These are phyloP conservation scores for Brassica cretica DNA, from an alignment of 345 rosid species.

Conservation along the genomic window DNA sequence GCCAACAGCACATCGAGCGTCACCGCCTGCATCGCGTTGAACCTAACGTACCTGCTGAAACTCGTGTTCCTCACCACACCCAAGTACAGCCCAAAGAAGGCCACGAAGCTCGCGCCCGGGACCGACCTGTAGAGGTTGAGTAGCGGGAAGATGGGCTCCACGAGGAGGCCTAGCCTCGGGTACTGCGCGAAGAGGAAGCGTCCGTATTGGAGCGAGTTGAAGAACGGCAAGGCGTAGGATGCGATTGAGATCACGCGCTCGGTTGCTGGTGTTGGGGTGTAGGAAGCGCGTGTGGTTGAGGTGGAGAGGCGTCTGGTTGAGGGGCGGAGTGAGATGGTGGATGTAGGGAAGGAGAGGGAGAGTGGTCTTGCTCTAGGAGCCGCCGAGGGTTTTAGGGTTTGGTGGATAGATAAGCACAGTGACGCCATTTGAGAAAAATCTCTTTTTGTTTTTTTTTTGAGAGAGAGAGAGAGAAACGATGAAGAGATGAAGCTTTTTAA, in stretches of 20 bases:
- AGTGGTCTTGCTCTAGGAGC: slow-evolving; percentile 23
- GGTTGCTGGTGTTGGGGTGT: slow-evolving; percentile 71
- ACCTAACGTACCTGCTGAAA: slow-evolving; percentile 68
- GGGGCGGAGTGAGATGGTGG: slow-evolving; percentile 14
- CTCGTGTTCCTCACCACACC: slow-evolving; percentile 79
- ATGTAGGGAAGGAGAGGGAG: slow-evolving; percentile 25
- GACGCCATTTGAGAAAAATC: slow-evolving; percentile 38
- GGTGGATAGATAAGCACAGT: slow-evolving; percentile 42
- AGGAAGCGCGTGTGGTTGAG: slow-evolving; percentile 45
- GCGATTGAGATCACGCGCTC: slow-evolving; percentile 76
- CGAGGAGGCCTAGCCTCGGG: slow-evolving; percentile 51
- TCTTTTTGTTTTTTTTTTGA: neutral
- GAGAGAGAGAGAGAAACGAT: neutral
- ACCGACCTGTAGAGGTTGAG: slow-evolving; percentile 70
- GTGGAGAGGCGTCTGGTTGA: slow-evolving; percentile 15
- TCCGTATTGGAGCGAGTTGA: slow-evolving; percentile 85
- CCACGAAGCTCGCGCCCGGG: slow-evolving; percentile 83
- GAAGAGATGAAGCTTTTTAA: neutral
- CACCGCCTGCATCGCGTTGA: slow-evolving; percentile 92
- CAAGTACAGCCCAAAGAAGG: slow-evolving; percentile 82
- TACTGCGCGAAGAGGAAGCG: slow-evolving; percentile 69
- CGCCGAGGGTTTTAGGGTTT: slow-evolving; percentile 31
- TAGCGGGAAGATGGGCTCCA: slow-evolving; percentile 77
- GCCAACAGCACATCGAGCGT: slow-evolving; percentile 83
- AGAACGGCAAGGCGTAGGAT: slow-evolving; percentile 81